These are phyloP conservation scores for Grosmannia clavigera DNA, from an alignment of 2,329 filamentous ascomycete genomes.

Conservation along the genomic window DNA sequence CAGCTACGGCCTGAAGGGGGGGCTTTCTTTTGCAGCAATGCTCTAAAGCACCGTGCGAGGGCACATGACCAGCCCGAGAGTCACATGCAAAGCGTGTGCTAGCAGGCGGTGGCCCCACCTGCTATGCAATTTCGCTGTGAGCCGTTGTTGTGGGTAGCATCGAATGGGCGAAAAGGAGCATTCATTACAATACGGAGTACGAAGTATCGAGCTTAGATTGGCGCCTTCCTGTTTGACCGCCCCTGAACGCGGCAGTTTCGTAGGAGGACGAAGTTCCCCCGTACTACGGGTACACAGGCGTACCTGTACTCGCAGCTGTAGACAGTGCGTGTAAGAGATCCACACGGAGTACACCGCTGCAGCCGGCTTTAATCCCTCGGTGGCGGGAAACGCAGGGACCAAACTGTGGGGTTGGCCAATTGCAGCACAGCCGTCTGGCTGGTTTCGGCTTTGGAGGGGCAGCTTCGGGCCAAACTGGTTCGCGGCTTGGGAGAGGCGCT, in stretches of 20 bases:
- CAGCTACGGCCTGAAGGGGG: slow-evolving; percentile 2
- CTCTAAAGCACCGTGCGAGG: not conserved
- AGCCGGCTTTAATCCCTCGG: not conserved
- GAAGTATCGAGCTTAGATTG: too few species aligned
- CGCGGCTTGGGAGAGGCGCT: not conserved
- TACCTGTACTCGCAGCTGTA: too few species aligned
- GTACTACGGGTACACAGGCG: too few species aligned
- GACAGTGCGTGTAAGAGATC: too few species aligned
- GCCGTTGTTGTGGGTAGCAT: too few species aligned
- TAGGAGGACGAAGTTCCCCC: too few species aligned
- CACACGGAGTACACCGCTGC: slow-evolving; percentile 4
- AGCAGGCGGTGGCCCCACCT: too few species aligned
- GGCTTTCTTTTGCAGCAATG: not conserved
- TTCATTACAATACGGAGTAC: too few species aligned
- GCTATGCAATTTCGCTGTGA: too few species aligned
- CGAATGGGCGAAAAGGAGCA: too few species aligned
- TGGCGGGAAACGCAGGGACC: not conserved
- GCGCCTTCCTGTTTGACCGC: too few species aligned
- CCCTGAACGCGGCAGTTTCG: too few species aligned
- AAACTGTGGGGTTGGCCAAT: slow-evolving; percentile 12
- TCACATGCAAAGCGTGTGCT: not conserved
- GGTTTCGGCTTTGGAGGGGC: slow-evolving; percentile 7
- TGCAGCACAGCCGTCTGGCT: not conserved
- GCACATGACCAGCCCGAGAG: not conserved
- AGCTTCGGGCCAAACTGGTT: not conserved